Evolutionary conservation across 371 early-diverging fungal genomes (phyloP).

Genomic region (Mucor saturninus): DNA sequence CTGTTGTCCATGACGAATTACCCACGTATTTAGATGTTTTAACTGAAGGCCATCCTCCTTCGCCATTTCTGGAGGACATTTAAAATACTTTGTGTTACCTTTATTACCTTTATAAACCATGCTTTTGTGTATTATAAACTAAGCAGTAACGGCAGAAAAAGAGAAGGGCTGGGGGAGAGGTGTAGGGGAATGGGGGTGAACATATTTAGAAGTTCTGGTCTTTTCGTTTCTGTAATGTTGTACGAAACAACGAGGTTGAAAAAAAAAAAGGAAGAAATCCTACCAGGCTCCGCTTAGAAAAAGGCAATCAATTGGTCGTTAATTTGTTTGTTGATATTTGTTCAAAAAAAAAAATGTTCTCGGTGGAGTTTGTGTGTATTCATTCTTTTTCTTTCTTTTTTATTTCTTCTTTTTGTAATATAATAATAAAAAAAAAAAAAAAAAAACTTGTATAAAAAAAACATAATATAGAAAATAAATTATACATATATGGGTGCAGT

Average conservation of each 20-base stretch:
- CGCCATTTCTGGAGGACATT: slow-evolving; percentile 24
- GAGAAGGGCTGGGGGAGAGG: no score
- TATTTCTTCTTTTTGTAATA: background rate
- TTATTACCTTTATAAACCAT: background rate
- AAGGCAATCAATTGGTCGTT: background rate
- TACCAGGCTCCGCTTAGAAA: no score
- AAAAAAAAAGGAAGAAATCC: no score
- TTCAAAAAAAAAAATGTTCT: background rate
- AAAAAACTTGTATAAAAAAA: background rate
- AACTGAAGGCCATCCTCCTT: slow-evolving; percentile 27
- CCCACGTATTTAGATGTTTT: slow-evolving; percentile 26
- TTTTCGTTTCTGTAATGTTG: background rate
- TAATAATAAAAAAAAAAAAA: background rate
- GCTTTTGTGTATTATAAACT: slow-evolving; percentile 1
- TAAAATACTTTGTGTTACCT: background rate
- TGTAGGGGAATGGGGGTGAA: no score
- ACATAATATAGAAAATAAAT: background rate
- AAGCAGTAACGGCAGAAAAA: no score
- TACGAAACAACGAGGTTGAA: no score
- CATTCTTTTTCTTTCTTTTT: background rate
- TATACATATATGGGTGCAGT: slow-evolving; percentile 4
- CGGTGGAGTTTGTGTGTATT: background rate
- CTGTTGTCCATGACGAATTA: slow-evolving; percentile 4
- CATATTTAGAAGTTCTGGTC: no score
- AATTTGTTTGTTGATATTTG: background rate